These are phyloP conservation scores for Endogone sp. DNA, from an alignment of 192 early-diverging fungal species.

Conservation along the genomic window DNA sequence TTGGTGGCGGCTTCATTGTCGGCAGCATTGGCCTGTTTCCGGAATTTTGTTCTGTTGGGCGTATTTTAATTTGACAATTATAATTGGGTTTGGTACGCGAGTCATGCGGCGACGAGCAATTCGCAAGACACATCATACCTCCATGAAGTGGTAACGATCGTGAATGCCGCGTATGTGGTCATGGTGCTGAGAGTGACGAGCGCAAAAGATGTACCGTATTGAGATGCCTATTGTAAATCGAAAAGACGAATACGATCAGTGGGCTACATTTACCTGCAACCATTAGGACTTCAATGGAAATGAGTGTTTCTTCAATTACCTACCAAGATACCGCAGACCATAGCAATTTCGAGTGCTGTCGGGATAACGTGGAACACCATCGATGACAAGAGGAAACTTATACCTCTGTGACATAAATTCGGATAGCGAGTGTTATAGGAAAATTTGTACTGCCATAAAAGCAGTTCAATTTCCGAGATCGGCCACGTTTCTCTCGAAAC, in stretches of 20 bases:
- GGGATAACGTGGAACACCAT: conserved; percentile 96
- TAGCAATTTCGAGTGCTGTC: conserved; percentile 89
- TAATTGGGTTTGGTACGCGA: too few species aligned
- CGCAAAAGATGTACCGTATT: conserved; percentile 53
- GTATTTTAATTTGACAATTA: conserved; percentile 23
- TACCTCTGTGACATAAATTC: conserved; percentile 62
- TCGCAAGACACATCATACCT: conserved; percentile 56
- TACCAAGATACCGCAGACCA: conserved; percentile 93
- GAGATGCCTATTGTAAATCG: conserved; percentile 29
- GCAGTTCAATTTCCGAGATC: too few species aligned
- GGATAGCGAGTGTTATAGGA: too few species aligned
- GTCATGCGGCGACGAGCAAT: too few species aligned
- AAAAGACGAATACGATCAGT: too few species aligned
- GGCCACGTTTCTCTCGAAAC: too few species aligned
- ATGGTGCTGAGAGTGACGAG: conserved; percentile 62
- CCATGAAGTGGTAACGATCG: conserved; percentile 87
- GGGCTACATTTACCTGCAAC: not conserved
- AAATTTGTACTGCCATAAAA: too few species aligned
- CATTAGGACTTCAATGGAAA: not conserved
- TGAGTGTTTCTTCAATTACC: conserved; percentile 5
- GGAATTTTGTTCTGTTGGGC: conserved; percentile 61
- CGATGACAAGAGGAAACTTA: conserved; percentile 92
- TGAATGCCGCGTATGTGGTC: conserved; percentile 79
- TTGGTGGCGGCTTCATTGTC: conserved; percentile 94
- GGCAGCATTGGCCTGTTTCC: conserved; percentile 90